These are phyloP conservation scores for Colletotrichum godetiae DNA, from an alignment of 2,329 filamentous ascomycete genomes.

Conservation along the genomic window DNA sequence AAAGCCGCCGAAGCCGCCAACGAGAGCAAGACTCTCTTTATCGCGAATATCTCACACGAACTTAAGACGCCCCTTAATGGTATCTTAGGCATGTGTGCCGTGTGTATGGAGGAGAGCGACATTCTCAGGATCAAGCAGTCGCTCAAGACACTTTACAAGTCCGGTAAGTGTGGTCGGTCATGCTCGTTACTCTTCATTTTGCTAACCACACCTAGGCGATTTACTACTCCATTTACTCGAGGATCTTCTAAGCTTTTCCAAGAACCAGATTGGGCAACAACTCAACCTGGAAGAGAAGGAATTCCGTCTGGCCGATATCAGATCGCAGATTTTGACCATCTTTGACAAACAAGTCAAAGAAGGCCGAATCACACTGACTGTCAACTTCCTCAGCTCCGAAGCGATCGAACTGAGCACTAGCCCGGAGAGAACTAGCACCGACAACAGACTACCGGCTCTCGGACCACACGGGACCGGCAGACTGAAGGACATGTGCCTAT, in stretches of 20 bases:
- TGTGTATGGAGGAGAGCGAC: constrained; percentile 93
- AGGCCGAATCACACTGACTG: constrained; percentile 77
- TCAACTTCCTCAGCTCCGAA: constrained; percentile 75
- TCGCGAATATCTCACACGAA: constrained; percentile 91
- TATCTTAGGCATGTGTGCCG: constrained; percentile 92
- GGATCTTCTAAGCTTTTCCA: constrained; percentile 91
- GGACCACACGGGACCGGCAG: constrained; percentile 75
- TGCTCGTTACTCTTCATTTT: too few relatives aligned
- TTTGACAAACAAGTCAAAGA: constrained; percentile 92
- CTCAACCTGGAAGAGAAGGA: constrained; percentile 85
- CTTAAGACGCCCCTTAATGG: constrained; percentile 96
- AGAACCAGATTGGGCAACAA: constrained; percentile 92
- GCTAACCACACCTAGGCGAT: constrained; percentile 61
- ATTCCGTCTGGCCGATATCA: constrained; percentile 86
- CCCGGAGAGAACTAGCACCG: constrained; percentile 38
- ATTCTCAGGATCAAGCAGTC: constrained; percentile 82
- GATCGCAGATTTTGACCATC: constrained; percentile 83
- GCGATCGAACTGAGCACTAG: constrained; percentile 38
- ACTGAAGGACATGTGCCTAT: constrained; percentile 86
- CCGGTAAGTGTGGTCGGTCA: constrained; percentile 53
- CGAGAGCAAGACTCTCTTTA: constrained; percentile 96
- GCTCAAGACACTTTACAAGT: constrained; percentile 89
- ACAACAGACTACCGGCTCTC: constrained; percentile 63
- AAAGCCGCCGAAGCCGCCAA: constrained; percentile 95
- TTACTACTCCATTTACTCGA: constrained; percentile 87